These are phyloP conservation scores for Phaffia rhodozyma DNA, from an alignment of 1,284 basidiomycete genomes.

Conservation along the genomic window DNA sequence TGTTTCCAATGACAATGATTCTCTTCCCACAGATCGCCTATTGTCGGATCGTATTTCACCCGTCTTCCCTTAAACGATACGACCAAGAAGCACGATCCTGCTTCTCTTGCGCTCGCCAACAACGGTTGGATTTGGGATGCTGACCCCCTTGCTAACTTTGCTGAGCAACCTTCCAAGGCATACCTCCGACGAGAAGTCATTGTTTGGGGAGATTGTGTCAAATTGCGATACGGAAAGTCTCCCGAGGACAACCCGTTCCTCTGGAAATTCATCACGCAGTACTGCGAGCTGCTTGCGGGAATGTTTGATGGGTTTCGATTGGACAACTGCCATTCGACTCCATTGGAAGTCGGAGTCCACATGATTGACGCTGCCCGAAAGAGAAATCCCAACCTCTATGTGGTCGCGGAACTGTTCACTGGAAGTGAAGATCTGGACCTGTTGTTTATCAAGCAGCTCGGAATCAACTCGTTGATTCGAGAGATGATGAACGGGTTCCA, in stretches of 20 bases:
- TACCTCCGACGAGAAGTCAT: conserved; percentile 94
- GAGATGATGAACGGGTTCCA: conserved; percentile 84
- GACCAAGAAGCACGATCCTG: conserved; percentile 50
- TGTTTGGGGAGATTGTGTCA: conserved; percentile 95
- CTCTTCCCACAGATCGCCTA: conserved; percentile 47
- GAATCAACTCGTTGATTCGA: conserved; percentile 80
- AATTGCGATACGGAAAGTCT: conserved; percentile 75
- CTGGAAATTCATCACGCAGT: conserved; percentile 85
- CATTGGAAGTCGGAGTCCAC: conserved; percentile 77
- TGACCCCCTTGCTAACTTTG: conserved; percentile 89
- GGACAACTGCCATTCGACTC: conserved; percentile 97
- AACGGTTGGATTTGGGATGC: conserved; percentile 99
- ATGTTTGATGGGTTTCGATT: conserved; percentile 91
- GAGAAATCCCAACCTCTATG: conserved; percentile 80
- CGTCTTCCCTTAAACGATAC: conserved; percentile 48
- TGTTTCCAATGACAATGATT: conserved; percentile 10
- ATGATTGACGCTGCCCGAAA: conserved; percentile 85
- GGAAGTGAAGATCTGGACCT: conserved; percentile 88
- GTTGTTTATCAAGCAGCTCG: conserved; percentile 75
- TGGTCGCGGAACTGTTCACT: conserved; percentile 94
- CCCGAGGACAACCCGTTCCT: conserved; percentile 82
- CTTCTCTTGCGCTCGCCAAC: conserved; percentile 73
- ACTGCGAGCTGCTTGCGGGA: conserved; percentile 64
- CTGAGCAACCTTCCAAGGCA: conserved; percentile 84
- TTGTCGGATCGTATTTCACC: conserved; percentile 84